Evolutionary conservation across 1,284 basidiomycete genomes (phyloP).

Genomic region (Ustilago hordei): DNA sequence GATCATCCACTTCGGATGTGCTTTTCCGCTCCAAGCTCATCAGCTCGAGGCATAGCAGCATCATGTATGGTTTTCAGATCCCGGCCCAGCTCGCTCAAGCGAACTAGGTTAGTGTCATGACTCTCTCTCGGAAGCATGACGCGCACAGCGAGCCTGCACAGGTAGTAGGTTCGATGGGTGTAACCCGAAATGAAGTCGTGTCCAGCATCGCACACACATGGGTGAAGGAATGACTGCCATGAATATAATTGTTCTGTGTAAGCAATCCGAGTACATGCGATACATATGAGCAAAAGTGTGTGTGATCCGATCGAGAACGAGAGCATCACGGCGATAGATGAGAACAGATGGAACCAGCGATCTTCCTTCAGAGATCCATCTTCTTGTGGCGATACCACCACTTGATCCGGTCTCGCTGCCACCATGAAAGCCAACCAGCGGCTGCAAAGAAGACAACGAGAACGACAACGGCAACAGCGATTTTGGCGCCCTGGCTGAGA

Average conservation of each 20-base stretch:
- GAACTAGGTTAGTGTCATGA: neutral
- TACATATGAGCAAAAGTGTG: neutral
- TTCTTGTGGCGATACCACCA: constrained; percentile 53
- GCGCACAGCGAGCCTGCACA: neutral
- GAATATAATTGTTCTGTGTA: neutral
- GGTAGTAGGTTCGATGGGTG: neutral
- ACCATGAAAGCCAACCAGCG: constrained; percentile 73
- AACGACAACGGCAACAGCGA: constrained; percentile 78
- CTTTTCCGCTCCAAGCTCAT: neutral
- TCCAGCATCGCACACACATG: neutral
- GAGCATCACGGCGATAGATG: neutral
- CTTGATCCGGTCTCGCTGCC: constrained; percentile 60
- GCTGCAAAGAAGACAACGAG: constrained; percentile 76
- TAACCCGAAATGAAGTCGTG: neutral
- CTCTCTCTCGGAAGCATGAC: neutral
- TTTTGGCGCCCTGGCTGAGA: constrained; percentile 72
- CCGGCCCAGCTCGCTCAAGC: no score
- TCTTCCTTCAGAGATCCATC: constrained; percentile 35
- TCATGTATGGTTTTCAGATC: no score
- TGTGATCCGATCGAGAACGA: neutral
- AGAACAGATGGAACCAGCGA: neutral
- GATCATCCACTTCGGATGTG: neutral
- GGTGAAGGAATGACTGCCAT: neutral
- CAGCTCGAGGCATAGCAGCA: no score
- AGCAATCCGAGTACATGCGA: neutral